These are phyloP conservation scores for Abrus pulchellus DNA, from an alignment of 306 rosid genomes.

Conservation along the genomic window DNA sequence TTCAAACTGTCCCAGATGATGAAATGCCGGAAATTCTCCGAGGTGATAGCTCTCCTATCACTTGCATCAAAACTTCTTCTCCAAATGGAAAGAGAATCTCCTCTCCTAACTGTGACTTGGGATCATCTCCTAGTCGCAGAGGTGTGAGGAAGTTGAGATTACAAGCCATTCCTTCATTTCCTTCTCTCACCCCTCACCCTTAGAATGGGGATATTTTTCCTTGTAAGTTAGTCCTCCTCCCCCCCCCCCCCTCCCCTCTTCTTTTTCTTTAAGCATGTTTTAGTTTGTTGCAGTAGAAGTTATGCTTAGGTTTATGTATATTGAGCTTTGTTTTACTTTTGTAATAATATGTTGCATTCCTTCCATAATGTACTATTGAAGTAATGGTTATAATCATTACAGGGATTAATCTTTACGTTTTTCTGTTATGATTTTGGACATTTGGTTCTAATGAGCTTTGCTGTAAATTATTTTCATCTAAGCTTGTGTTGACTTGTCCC, in stretches of 20 bases:
- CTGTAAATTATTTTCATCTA: neutral
- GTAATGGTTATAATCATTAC: slow-evolving; percentile 45
- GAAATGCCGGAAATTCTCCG: slow-evolving; percentile 72
- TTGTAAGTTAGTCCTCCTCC: slow-evolving; percentile 29
- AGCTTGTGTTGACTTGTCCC: neutral
- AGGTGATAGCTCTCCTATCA: slow-evolving; percentile 62
- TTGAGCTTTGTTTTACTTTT: slow-evolving; percentile 50
- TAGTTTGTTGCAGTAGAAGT: slow-evolving; percentile 40
- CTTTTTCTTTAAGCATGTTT: neutral
- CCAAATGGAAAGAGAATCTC: slow-evolving; percentile 89
- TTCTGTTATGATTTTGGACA: slow-evolving; percentile 28
- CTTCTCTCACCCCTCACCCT: slow-evolving; percentile 77
- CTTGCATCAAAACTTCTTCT: slow-evolving; percentile 72
- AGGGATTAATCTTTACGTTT: slow-evolving; percentile 23
- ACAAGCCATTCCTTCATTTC: slow-evolving; percentile 91
- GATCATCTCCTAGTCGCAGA: slow-evolving; percentile 74
- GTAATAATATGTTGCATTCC: slow-evolving; percentile 57
- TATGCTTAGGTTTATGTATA: slow-evolving; percentile 53
- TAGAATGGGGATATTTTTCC: slow-evolving; percentile 37
- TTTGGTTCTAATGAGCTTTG: neutral
- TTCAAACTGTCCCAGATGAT: slow-evolving; percentile 57
- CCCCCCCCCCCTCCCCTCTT: neutral
- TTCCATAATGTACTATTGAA: slow-evolving; percentile 54
- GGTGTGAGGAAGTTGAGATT: slow-evolving; percentile 85
- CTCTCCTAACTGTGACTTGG: slow-evolving; percentile 73